Evolutionary conservation across 495 filamentous ascomycete genomes (phyloP).

Genomic region (Aspergillus sparsus): DNA sequence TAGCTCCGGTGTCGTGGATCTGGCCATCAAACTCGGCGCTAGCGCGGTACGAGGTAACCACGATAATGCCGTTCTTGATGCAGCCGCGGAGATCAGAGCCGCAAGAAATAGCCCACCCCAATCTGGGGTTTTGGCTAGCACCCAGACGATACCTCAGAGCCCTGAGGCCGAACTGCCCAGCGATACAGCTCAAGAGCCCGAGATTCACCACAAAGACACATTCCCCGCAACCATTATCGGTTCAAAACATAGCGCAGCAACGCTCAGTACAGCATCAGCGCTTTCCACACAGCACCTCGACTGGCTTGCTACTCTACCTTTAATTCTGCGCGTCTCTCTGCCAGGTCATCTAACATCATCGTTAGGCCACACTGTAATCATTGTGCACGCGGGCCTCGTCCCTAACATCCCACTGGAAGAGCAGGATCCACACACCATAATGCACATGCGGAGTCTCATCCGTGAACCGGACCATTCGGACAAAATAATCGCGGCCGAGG

Average conservation of each 20-base stretch:
- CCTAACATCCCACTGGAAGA: conserved; percentile 62
- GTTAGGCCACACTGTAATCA: conserved; percentile 53
- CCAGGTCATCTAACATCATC: conserved; percentile 30
- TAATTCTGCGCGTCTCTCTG: conserved; percentile 64
- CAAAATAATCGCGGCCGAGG: conserved; percentile 15
- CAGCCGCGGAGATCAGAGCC: conserved; percentile 20
- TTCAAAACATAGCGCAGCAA: conserved; percentile 16
- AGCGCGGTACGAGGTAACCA: conserved; percentile 82
- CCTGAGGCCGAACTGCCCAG: background rate
- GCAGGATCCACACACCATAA: conserved; percentile 71
- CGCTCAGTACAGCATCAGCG: conserved; percentile 17
- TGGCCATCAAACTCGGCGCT: conserved; percentile 63
- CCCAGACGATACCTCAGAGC: background rate
- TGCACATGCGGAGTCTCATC: conserved; percentile 80
- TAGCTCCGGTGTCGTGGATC: conserved; percentile 72
- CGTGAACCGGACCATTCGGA: conserved; percentile 7
- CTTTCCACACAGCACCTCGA: conserved; percentile 56
- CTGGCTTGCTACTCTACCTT: conserved; percentile 65
- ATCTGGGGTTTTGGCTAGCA: conserved; percentile 65
- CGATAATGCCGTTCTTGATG: conserved; percentile 69
- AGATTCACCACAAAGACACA: background rate
- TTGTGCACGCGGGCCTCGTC: conserved; percentile 78
- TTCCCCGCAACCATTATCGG: background rate
- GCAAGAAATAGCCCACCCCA: background rate
- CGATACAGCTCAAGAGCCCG: background rate